Conservation (phyloP, 2,329 filamentous ascomycete genomes). For the Hortaea werneckii region DNA sequence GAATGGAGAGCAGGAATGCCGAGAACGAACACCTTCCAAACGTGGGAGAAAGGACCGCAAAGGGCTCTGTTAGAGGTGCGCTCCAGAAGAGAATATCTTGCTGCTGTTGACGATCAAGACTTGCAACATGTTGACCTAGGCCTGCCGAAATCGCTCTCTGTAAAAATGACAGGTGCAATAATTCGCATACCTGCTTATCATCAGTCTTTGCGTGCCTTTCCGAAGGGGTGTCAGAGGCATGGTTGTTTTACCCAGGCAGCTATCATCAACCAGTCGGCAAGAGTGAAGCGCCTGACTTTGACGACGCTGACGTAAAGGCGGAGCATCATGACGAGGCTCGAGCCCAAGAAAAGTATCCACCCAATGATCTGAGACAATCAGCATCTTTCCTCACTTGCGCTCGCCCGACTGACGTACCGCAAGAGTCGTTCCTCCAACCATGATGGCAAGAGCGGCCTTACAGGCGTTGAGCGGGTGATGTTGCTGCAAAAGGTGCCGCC, state of each 20-base stretch:
- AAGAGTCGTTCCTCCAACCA: no score
- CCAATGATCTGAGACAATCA: not conserved
- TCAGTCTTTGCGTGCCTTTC: no score
- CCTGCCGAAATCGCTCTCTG: not conserved
- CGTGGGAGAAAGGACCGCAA: constrained; percentile 1
- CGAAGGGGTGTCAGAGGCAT: no score
- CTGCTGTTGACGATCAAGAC: not conserved
- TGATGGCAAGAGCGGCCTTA: no score
- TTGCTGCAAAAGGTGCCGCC: no score
- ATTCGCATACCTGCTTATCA: constrained; percentile 1
- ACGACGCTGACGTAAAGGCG: not conserved
- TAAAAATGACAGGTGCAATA: constrained; percentile 1
- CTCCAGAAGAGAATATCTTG: not conserved
- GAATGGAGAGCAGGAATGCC: constrained; percentile 4
- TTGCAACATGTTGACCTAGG: not conserved
- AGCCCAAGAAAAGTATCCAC: not conserved
- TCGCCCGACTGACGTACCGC: no score
- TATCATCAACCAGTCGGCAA: constrained; percentile 4
- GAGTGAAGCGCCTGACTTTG: not conserved
- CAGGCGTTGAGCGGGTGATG: no score
- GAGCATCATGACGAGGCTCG: not conserved
- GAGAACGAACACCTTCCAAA: constrained; percentile 6
- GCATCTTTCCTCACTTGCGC: no score
- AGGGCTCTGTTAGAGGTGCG: constrained; percentile 1
- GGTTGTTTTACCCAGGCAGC: constrained; percentile 1